Conservation (phyloP, 1,284 basidiomycete genomes). For the Wolfiporia cocos region DNA sequence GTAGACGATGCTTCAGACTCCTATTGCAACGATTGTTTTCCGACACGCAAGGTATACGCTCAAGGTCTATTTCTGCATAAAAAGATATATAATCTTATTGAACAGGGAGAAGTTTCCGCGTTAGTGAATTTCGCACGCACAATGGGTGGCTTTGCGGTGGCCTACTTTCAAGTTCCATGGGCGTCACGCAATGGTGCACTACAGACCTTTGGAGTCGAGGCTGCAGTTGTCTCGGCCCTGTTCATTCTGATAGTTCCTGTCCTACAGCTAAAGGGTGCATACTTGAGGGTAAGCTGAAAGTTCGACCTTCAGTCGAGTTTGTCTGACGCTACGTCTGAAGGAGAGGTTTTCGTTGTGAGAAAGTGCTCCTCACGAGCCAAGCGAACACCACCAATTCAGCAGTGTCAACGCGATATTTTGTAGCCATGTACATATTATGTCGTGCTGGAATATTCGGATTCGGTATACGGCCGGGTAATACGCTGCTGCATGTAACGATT, state of each 20-base stretch:
- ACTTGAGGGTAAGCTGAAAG: conserved; percentile 34
- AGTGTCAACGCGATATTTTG: no score
- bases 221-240: conserved; percentile 46
- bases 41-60: conserved; percentile 36
- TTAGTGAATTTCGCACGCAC: conserved; percentile 54
- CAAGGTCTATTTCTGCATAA: not conserved
- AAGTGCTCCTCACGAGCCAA: no score
- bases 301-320: no score
- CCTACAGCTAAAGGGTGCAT: conserved; percentile 41
- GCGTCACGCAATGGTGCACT: conserved; percentile 46
- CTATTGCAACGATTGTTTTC: conserved; percentile 43
- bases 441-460: no score
- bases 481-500: no score
- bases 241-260: conserved; percentile 48
- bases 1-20: conserved; percentile 33
- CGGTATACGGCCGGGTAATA: no score
- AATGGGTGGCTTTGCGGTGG: conserved; percentile 56
- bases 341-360: no score
- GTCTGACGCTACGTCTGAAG: no score
- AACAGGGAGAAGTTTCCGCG: conserved; percentile 50
- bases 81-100: not conserved
- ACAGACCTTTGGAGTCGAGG: conserved; percentile 54
- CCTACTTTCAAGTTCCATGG: conserved; percentile 61
- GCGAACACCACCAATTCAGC: no score
- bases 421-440: no score